Conservation (phyloP, 768 basidiomycete species). For the Tephrocybe sp. region DNA sequence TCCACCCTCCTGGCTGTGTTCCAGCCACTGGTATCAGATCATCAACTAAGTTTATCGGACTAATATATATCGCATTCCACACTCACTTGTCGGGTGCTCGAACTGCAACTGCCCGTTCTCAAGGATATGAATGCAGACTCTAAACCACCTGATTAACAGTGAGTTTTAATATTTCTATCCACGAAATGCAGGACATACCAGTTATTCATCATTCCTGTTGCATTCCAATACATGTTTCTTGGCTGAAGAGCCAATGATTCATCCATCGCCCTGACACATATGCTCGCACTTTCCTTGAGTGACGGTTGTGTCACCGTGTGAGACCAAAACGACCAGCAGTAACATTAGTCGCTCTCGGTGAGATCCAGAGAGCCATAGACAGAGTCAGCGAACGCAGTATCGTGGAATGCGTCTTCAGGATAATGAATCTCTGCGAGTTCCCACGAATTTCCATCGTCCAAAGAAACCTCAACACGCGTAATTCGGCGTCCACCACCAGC, state of each 20-base stretch:
- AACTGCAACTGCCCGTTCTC: constrained; percentile 39
- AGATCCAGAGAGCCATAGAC: constrained; percentile 53
- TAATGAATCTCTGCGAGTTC: constrained; percentile 36
- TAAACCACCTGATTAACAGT: constrained; percentile 48
- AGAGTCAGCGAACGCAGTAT: constrained; percentile 29
- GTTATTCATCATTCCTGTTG: constrained; percentile 65
- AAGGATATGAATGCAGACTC: constrained; percentile 45
- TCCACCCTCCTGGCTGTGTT: constrained; percentile 53
- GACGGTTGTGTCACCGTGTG: constrained; percentile 33
- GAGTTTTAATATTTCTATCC: background rate
- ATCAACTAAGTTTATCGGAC: background rate
- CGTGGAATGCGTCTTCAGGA: constrained; percentile 53
- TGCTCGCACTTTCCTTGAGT: constrained; percentile 33
- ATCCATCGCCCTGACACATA: constrained; percentile 57
- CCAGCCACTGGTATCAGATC: constrained; percentile 33
- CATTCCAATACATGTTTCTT: constrained; percentile 59
- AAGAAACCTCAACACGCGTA: constrained; percentile 55
- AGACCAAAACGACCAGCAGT: constrained; percentile 66
- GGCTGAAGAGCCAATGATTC: constrained; percentile 51
- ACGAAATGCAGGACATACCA: constrained; percentile 34
- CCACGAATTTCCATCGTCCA: constrained; percentile 56
- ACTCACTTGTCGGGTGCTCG: constrained; percentile 54
- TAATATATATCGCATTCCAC: constrained; percentile 3
- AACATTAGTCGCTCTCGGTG: constrained; percentile 48
- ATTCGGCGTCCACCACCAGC: constrained; percentile 60